phyloP scores from a whole-genome alignment of 495 filamentous ascomycete species.

The Hyaloscypha variabilis region DNA sequence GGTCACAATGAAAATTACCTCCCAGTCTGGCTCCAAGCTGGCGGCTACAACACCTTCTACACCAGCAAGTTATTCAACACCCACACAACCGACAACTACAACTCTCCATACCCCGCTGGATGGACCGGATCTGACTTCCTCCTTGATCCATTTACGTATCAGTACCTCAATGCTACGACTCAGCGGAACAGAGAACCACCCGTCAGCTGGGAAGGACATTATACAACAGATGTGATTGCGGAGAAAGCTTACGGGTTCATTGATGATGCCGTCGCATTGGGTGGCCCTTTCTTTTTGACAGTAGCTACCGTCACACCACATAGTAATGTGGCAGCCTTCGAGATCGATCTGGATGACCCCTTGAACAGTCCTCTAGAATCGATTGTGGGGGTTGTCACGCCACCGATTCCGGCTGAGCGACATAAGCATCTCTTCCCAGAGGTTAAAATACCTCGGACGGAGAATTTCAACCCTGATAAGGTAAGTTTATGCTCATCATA shows the following conservation, averaged over 20 bases:
- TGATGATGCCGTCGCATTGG: constrained; percentile 54
- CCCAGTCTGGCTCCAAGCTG: constrained; percentile 65
- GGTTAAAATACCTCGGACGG: constrained; percentile 46
- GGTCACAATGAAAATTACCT: constrained; percentile 66
- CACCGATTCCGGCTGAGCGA: constrained; percentile 47
- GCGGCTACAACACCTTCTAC: constrained; percentile 69
- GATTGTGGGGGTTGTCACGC: constrained; percentile 38
- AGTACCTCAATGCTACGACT: constrained; percentile 64
- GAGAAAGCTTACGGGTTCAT: constrained; percentile 63
- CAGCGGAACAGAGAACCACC: constrained; percentile 61
- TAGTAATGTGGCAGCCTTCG: constrained; percentile 46
- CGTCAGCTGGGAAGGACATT: constrained; percentile 54
- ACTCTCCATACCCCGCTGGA: constrained; percentile 54
- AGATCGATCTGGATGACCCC: background rate
- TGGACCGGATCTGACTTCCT: constrained; percentile 64
- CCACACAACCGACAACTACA: constrained; percentile 56
- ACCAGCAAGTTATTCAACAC: constrained; percentile 69
- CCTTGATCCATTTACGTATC: constrained; percentile 67
- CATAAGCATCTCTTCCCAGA: constrained; percentile 48
- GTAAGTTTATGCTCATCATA: constrained; percentile 38
- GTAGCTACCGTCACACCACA: constrained; percentile 66
- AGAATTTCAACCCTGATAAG: constrained; percentile 51
- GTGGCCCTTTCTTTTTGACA: constrained; percentile 63
- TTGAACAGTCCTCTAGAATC: no score
- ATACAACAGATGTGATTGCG: constrained; percentile 63